Percentiles rank a stretch among this genome's conserved stretches.
Evolutionary conservation across 176 grass and related monocot species (phyloP).

Genomic region (Thinopyrum elongatum): DNA sequence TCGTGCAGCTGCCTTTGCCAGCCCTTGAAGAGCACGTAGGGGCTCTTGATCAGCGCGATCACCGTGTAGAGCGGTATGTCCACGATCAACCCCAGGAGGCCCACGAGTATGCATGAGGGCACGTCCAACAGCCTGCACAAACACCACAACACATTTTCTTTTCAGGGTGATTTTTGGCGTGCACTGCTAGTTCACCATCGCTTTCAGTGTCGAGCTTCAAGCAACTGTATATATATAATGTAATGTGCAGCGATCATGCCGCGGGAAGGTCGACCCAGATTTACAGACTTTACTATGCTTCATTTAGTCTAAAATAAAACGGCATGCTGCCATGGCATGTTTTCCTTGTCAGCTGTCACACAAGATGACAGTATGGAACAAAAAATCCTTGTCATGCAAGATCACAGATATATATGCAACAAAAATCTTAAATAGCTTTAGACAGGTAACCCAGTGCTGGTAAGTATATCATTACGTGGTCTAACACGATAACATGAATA

Average conservation of each 20-base stretch:
- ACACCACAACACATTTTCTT: background rate
- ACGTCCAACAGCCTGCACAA: constrained; percentile 69
- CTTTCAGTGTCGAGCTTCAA: background rate
- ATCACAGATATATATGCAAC: no score
- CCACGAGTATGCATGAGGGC: constrained; percentile 62
- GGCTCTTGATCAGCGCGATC: constrained; percentile 86
- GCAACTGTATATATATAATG: background rate
- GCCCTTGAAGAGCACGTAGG: constrained; percentile 98
- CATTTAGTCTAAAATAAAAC: background rate
- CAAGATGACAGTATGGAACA: constrained; percentile 20
- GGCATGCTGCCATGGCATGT: background rate
- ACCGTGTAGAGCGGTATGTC: constrained; percentile 86
- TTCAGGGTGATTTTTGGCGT: background rate
- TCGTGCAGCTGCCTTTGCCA: constrained; percentile 93
- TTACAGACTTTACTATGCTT: background rate
- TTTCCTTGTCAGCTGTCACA: constrained; percentile 11
- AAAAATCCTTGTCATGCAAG: no score
- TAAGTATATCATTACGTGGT: no score
- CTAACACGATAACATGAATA: background rate
- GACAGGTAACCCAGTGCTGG: no score
- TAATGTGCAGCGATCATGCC: background rate
- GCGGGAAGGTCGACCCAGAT: background rate
- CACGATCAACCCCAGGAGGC: constrained; percentile 60
- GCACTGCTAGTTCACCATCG: background rate
- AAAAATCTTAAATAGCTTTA: constrained; percentile 11